These are phyloP conservation scores for Chloromonas sp. DNA, from an alignment of 163 green algal genomes.

Conservation along the genomic window DNA sequence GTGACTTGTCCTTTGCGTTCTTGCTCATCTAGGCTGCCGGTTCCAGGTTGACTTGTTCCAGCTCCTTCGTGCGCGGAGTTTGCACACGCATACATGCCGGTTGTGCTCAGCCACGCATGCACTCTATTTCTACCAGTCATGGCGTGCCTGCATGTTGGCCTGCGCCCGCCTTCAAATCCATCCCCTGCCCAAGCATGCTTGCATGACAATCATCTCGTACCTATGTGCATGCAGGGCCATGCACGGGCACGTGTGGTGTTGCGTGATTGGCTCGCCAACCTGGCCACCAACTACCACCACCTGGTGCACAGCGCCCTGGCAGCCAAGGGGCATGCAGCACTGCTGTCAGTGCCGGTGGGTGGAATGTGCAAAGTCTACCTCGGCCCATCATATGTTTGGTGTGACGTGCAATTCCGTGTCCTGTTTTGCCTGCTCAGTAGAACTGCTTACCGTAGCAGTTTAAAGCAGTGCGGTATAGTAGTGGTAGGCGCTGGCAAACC, in stretches of 20 bases:
- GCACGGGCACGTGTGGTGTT: slow-evolving; percentile 18
- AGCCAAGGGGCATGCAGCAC: background rate
- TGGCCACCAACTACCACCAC: slow-evolving; percentile 68
- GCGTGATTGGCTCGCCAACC: slow-evolving; percentile 78
- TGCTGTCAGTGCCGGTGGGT: background rate
- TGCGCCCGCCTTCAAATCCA: background rate
- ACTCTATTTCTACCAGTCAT: too few relatives aligned
- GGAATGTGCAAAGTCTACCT: background rate
- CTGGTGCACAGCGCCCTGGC: background rate
- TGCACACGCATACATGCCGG: too few relatives aligned
- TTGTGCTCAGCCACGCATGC: too few relatives aligned
- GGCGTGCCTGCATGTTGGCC: too few relatives aligned
- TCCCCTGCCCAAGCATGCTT: background rate
- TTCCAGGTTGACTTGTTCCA: too few relatives aligned
- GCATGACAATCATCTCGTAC: background rate
- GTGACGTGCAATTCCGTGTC: background rate
- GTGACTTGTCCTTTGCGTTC: too few relatives aligned
- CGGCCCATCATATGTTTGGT: background rate
- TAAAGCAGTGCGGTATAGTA: background rate
- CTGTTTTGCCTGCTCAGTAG: background rate
- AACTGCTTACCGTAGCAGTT: background rate
- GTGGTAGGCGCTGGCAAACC: background rate
- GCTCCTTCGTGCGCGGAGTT: too few relatives aligned
- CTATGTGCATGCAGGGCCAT: background rate
- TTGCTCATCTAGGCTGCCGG: too few relatives aligned